Percentiles rank a stretch among this genome's conserved stretches.
These are phyloP conservation scores for Globisporangium emineosum DNA, from an alignment of 352 stramenopile species.

Conservation along the genomic window DNA sequence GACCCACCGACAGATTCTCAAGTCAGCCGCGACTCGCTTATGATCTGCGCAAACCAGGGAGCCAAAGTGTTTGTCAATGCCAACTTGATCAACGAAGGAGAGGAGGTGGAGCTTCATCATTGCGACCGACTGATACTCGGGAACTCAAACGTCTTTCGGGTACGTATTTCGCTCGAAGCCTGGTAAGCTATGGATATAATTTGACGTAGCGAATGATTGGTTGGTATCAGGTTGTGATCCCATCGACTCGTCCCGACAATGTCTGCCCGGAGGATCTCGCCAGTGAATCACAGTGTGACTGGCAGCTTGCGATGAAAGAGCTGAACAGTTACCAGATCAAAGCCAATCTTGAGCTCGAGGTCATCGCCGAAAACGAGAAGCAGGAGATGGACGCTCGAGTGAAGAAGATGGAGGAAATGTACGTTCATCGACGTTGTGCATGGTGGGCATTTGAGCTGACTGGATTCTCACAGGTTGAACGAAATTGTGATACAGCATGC, in stretches of 20 bases:
- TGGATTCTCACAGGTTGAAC: background rate
- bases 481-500: conserved; percentile 32
- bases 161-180: conserved; percentile 8
- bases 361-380: conserved; percentile 62
- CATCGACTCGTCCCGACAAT: conserved; percentile 29
- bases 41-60: conserved; percentile 28
- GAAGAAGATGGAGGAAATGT: conserved; percentile 75
- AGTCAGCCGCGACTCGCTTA: conserved; percentile 18
- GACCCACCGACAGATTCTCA: background rate
- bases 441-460: background rate
- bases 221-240: conserved; percentile 61
- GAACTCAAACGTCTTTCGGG: conserved; percentile 78
- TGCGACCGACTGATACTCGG: conserved; percentile 73
- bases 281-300: conserved; percentile 59
- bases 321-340: conserved; percentile 75
- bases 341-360: conserved; percentile 51
- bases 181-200: background rate
- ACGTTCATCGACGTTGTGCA: conserved; percentile 8
- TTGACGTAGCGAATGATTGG: background rate
- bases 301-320: conserved; percentile 80
- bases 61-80: conserved; percentile 80
- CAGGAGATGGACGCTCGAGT: conserved; percentile 72
- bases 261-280: conserved; percentile 28
- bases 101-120: conserved; percentile 40
- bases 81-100: conserved; percentile 32